A percentile compares a stretch with the other conserved stretches of the same genome.
phyloP scores from a whole-genome alignment of 2,329 filamentous ascomycete species.

The Gyromitra esculenta region DNA sequence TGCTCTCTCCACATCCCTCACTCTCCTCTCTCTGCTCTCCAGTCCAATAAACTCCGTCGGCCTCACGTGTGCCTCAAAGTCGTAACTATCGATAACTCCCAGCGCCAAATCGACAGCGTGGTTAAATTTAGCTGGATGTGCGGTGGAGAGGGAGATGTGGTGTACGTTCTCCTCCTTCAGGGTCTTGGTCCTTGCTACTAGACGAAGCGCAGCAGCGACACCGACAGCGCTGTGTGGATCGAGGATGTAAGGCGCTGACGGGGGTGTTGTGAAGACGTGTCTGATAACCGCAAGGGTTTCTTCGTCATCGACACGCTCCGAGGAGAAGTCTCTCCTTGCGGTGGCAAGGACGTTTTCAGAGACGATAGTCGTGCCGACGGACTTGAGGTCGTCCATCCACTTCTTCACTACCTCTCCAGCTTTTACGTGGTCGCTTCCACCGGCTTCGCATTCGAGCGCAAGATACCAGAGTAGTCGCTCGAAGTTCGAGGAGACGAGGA shows the following conservation, averaged over 20 bases:
- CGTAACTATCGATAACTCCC: slow-evolving; percentile 74
- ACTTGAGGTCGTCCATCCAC: slow-evolving; percentile 85
- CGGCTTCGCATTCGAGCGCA: slow-evolving; percentile 73
- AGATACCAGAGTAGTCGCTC: slow-evolving; percentile 95
- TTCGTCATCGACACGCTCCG: slow-evolving; percentile 74
- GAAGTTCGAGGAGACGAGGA: slow-evolving; percentile 94
- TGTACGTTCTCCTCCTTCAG: slow-evolving; percentile 64
- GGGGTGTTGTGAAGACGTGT: slow-evolving; percentile 64
- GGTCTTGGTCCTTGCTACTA: slow-evolving; percentile 65
- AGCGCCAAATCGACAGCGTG: slow-evolving; percentile 84
- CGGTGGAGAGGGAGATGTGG: slow-evolving; percentile 88
- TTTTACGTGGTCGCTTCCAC: slow-evolving; percentile 71
- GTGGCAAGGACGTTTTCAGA: slow-evolving; percentile 75
- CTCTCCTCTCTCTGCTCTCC: slow-evolving; percentile 77
- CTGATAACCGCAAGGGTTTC: slow-evolving; percentile 75
- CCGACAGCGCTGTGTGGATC: slow-evolving; percentile 95
- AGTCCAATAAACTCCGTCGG: slow-evolving; percentile 84
- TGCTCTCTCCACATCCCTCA: slow-evolving; percentile 72
- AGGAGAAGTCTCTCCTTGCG: slow-evolving; percentile 80
- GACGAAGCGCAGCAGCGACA: slow-evolving; percentile 77
- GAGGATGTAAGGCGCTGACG: slow-evolving; percentile 73
- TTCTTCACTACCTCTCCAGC: slow-evolving; percentile 77
- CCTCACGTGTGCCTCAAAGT: slow-evolving; percentile 75
- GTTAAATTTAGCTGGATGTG: slow-evolving; percentile 94
- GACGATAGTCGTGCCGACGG: slow-evolving; percentile 82